Conservation (phyloP, 371 early-diverging fungal genomes). For the Lichtheimia corymbifera region DNA sequence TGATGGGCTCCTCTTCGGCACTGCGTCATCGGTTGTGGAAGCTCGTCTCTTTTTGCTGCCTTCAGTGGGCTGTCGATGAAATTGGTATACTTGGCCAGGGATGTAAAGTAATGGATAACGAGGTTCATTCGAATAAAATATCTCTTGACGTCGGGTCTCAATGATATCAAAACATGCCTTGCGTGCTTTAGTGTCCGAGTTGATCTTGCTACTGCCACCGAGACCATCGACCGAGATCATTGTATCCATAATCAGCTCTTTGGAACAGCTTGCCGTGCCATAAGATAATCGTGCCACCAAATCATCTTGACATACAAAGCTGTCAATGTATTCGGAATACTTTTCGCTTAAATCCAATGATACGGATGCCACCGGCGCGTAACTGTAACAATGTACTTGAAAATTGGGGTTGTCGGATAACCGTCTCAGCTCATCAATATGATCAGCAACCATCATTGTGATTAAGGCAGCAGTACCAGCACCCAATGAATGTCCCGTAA, state of each 20-base stretch:
- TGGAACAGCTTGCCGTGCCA: constrained; percentile 60
- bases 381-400: constrained; percentile 48
- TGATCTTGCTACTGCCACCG: constrained; percentile 46
- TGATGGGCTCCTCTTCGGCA: neutral
- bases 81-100: constrained; percentile 48
- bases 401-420: constrained; percentile 47
- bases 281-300: constrained; percentile 77
- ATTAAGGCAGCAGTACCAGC: constrained; percentile 78
- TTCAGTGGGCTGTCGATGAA: constrained; percentile 24
- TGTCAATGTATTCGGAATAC: constrained; percentile 67
- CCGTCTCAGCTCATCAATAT: constrained; percentile 57
- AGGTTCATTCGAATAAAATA: constrained; percentile 40
- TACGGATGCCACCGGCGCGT: constrained; percentile 65
- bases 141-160: constrained; percentile 41
- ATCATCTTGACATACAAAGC: constrained; percentile 79
- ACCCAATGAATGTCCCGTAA: constrained; percentile 80
- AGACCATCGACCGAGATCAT: constrained; percentile 45
- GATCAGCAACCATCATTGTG: constrained; percentile 77
- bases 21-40: neutral
- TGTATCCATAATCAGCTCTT: constrained; percentile 52
- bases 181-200: constrained; percentile 24
- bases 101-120: constrained; percentile 48
- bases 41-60: neutral
- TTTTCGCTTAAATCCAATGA: constrained; percentile 69
- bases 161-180: constrained; percentile 48